Evolutionary conservation across 495 filamentous ascomycete species (phyloP).

Genomic region (Aspergillus campestris): DNA sequence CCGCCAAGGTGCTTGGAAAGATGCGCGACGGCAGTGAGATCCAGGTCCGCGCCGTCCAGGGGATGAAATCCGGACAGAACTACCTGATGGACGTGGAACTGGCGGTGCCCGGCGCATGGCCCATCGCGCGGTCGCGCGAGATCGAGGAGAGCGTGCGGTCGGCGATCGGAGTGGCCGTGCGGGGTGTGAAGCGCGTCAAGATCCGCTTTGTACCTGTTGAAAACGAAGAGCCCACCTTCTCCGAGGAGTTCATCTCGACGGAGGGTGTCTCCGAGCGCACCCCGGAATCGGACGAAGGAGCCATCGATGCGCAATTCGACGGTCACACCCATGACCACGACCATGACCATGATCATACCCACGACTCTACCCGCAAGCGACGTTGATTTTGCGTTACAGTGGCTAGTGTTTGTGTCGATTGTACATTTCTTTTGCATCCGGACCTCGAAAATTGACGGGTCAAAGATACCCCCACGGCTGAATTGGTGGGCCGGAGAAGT

Average conservation of each 20-base stretch:
- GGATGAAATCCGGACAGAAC: conserved; percentile 91
- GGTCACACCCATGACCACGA: conserved; percentile 26
- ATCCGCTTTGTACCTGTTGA: conserved; percentile 73
- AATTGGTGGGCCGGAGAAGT: too few relatives aligned
- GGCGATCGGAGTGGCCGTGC: conserved; percentile 60
- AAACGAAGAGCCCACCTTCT: conserved; percentile 39
- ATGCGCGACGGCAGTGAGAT: conserved; percentile 34
- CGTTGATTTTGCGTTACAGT: conserved; percentile 10
- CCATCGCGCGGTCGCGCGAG: conserved; percentile 54
- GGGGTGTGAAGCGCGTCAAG: conserved; percentile 71
- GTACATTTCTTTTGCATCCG: not conserved
- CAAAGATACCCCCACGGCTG: too few relatives aligned
- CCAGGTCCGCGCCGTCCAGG: conserved; percentile 64
- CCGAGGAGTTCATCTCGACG: conserved; percentile 70
- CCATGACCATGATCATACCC: conserved; percentile 24
- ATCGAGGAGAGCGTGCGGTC: conserved; percentile 66
- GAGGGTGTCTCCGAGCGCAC: conserved; percentile 53
- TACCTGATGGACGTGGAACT: conserved; percentile 84
- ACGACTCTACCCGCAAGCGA: conserved; percentile 20
- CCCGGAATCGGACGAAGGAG: conserved; percentile 54
- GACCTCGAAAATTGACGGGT: not conserved
- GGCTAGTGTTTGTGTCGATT: not conserved
- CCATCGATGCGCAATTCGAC: conserved; percentile 21
- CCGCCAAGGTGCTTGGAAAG: conserved; percentile 47
- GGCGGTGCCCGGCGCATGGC: conserved; percentile 64